Percentiles rank a stretch among this genome's conserved stretches.
These are phyloP conservation scores for Penicillium corylophilum DNA, from an alignment of 2,329 filamentous ascomycete species.

Conservation along the genomic window DNA sequence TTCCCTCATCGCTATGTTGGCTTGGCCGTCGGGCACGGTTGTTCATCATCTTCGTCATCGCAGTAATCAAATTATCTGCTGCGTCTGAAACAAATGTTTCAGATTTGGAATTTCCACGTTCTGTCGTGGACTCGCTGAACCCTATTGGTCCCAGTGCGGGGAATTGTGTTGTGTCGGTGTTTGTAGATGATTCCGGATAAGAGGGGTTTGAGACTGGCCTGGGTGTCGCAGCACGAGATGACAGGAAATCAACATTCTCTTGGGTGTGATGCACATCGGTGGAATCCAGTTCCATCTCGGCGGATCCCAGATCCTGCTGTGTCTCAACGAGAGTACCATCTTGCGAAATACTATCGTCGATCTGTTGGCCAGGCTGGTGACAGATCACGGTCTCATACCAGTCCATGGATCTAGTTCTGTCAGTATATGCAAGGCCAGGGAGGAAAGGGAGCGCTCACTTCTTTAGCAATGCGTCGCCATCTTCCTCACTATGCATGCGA, in stretches of 20 bases:
- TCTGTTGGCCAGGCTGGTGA: conserved; percentile 15
- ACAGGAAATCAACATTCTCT: conserved; percentile 1
- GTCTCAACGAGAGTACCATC: conserved; percentile 14
- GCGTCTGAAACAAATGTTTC: conserved; percentile 29
- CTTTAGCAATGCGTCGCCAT: conserved; percentile 47
- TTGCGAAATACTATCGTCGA: conserved; percentile 17
- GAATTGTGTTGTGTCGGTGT: conserved; percentile 1
- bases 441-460: conserved; percentile 39
- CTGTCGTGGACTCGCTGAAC: neutral
- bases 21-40: conserved; percentile 23
- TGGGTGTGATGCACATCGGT: neutral
- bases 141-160: neutral
- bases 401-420: conserved; percentile 21
- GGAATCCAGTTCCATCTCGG: conserved; percentile 10
- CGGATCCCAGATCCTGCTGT: conserved; percentile 17
- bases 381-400: conserved; percentile 36
- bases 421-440: neutral
- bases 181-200: neutral
- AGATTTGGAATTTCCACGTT: conserved; percentile 12
- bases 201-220: conserved; percentile 1
- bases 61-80: conserved; percentile 33
- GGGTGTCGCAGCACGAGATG: conserved; percentile 3
- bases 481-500: conserved; percentile 61
- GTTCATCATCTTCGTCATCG: conserved; percentile 35
- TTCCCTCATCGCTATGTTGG: conserved; percentile 22